phyloP scores from a whole-genome alignment of 345 rosid genomes.

The Adansonia digitata region DNA sequence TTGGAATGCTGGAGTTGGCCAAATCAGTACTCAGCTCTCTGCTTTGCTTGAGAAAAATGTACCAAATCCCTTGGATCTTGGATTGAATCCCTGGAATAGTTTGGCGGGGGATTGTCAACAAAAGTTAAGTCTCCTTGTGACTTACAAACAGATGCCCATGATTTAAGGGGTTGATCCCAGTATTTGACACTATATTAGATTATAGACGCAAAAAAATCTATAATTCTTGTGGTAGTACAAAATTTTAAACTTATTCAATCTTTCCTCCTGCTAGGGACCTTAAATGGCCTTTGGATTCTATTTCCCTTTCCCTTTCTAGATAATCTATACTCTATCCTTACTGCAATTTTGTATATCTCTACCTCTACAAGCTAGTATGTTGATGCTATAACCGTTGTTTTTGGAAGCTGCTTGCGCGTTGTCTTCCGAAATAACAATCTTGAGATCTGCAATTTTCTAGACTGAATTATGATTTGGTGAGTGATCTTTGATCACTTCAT shows the following conservation, averaged over 20 bases:
- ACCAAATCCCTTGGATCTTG: too few species aligned
- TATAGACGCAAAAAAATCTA: not conserved
- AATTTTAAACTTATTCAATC: too few species aligned
- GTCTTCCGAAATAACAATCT: too few species aligned
- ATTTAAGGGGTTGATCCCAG: conserved; percentile 6
- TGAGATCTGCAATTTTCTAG: not conserved
- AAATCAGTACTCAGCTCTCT: too few species aligned
- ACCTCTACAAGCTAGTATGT: not conserved
- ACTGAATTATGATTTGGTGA: conserved; percentile 16
- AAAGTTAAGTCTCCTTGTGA: too few species aligned
- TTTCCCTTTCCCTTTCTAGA: not conserved
- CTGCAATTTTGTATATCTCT: conserved; percentile 1
- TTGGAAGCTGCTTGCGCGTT: conserved; percentile 28
- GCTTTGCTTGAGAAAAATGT: too few species aligned
- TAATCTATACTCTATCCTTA: not conserved
- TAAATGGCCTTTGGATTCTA: not conserved
- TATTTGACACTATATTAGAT: not conserved
- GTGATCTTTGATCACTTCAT: conserved; percentile 12
- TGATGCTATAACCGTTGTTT: not conserved
- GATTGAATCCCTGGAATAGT: too few species aligned
- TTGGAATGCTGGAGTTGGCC: too few species aligned
- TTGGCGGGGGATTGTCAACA: too few species aligned
- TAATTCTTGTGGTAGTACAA: not conserved
- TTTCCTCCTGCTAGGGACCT: not conserved
- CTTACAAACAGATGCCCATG: too few species aligned